A percentile compares a stretch with the other conserved stretches of the same genome.
phyloP scores from a whole-genome alignment of 192 early-diverging fungal genomes.

The Chytriomyces hyalinus region DNA sequence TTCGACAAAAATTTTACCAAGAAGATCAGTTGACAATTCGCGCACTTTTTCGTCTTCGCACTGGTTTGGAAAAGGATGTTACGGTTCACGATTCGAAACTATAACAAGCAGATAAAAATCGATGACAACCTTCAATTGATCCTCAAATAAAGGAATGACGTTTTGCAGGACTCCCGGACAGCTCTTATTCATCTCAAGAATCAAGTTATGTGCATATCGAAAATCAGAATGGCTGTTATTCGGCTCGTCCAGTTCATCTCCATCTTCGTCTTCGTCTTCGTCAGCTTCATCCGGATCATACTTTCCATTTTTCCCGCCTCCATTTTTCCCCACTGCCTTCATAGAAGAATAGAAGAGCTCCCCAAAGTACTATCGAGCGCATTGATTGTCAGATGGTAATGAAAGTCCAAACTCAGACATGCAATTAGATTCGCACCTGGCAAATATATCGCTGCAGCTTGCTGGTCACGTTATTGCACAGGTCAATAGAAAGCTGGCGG shows the following conservation, averaged over 20 bases:
- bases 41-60: slow-evolving; percentile 80
- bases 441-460: slow-evolving; percentile 89
- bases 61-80: slow-evolving; percentile 29
- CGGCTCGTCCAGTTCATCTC: slow-evolving; percentile 37
- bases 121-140: slow-evolving; percentile 74
- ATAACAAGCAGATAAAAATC: neutral
- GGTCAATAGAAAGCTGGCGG: slow-evolving; percentile 78
- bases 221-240: slow-evolving; percentile 38
- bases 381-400: slow-evolving; percentile 20
- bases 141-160: slow-evolving; percentile 92
- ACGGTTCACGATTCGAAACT: neutral
- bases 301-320: neutral
- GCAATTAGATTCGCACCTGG: slow-evolving; percentile 57
- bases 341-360: slow-evolving; percentile 66
- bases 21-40: slow-evolving; percentile 71
- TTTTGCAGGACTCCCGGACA: slow-evolving; percentile 81
- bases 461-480: slow-evolving; percentile 76
- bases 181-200: slow-evolving; percentile 78
- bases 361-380: slow-evolving; percentile 74
- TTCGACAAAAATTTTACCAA: slow-evolving; percentile 91
- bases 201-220: slow-evolving; percentile 74
- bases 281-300: neutral
- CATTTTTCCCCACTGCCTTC: slow-evolving; percentile 1
- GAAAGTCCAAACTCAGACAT: slow-evolving; percentile 11
- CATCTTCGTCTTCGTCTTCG: slow-evolving; percentile 11